A percentile compares a stretch with the other conserved stretches of the same genome.
These are phyloP conservation scores for Lonicera japonica DNA, from an alignment of 129 eudicot species.

Conservation along the genomic window DNA sequence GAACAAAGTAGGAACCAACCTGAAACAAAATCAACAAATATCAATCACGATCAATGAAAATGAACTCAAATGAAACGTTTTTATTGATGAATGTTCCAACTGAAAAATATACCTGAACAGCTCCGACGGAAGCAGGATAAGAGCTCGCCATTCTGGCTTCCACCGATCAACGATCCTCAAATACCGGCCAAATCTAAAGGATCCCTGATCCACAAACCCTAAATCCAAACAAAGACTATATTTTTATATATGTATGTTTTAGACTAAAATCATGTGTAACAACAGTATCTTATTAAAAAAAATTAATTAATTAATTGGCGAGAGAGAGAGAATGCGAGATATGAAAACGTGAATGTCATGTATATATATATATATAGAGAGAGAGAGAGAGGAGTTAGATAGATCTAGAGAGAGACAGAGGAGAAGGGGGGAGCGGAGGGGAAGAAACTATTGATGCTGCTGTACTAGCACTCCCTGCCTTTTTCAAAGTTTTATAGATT, in stretches of 20 bases:
- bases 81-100: background rate
- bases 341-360: background rate
- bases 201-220: conserved; percentile 15
- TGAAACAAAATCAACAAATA: conserved; percentile 7
- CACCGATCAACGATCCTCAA: too few relatives aligned
- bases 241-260: too few relatives aligned
- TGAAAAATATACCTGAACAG: conserved; percentile 53
- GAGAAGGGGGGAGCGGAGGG: too few relatives aligned
- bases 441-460: too few relatives aligned
- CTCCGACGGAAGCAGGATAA: conserved; percentile 45
- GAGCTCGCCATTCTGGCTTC: conserved; percentile 52
- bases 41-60: background rate
- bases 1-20: conserved; percentile 87
- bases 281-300: background rate
- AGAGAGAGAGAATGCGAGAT: background rate
- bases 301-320: too few relatives aligned
- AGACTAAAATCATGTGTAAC: background rate
- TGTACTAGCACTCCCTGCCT: too few relatives aligned
- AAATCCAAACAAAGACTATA: conserved; percentile 7
- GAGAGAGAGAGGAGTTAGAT: too few relatives aligned
- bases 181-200: background rate
- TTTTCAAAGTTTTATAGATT: too few relatives aligned
- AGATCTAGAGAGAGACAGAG: too few relatives aligned
- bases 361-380: too few relatives aligned
- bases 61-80: background rate